A percentile compares a stretch with the other conserved stretches of the same genome.
Conservation (phyloP, 2,329 filamentous ascomycete genomes). For the Oidium heveae region DNA sequence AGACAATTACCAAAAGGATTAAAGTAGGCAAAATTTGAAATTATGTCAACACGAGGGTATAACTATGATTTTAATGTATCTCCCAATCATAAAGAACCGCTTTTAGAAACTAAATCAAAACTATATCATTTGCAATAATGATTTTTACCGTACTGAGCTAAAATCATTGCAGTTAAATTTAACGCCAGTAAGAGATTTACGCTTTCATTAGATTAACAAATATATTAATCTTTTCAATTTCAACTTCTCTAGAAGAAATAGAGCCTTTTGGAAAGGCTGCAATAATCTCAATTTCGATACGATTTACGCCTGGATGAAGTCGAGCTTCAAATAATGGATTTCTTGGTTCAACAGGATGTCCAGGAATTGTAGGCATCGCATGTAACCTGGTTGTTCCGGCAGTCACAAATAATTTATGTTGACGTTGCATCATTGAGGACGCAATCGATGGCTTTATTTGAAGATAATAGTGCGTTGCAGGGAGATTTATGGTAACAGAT, state of each 20-base stretch:
- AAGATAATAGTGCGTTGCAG: constrained; percentile 40
- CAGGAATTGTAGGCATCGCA: constrained; percentile 21
- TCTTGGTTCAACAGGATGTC: constrained; percentile 26
- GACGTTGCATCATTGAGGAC: constrained; percentile 35
- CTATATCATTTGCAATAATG: too few relatives aligned
- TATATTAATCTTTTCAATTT: constrained; percentile 56
- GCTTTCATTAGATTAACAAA: constrained; percentile 41
- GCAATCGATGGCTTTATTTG: constrained; percentile 45
- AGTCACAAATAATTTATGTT: constrained; percentile 53
- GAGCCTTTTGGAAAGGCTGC: constrained; percentile 36
- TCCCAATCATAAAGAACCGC: too few relatives aligned
- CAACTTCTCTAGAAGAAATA: constrained; percentile 32
- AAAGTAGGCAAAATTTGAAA: too few relatives aligned
- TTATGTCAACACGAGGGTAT: too few relatives aligned
- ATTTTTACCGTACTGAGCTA: too few relatives aligned
- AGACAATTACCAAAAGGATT: too few relatives aligned
- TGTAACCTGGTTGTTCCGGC: constrained; percentile 37
- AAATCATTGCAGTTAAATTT: too few relatives aligned
- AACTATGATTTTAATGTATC: too few relatives aligned
- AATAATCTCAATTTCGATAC: constrained; percentile 54
- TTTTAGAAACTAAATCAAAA: too few relatives aligned
- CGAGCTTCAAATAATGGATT: constrained; percentile 53
- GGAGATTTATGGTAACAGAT: constrained; percentile 45
- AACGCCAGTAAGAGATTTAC: neutral
- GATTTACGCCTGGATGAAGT: constrained; percentile 47